Evolutionary conservation across 169 alveolate species (phyloP).

Genomic region (Plasmodium billcollinsi): DNA sequence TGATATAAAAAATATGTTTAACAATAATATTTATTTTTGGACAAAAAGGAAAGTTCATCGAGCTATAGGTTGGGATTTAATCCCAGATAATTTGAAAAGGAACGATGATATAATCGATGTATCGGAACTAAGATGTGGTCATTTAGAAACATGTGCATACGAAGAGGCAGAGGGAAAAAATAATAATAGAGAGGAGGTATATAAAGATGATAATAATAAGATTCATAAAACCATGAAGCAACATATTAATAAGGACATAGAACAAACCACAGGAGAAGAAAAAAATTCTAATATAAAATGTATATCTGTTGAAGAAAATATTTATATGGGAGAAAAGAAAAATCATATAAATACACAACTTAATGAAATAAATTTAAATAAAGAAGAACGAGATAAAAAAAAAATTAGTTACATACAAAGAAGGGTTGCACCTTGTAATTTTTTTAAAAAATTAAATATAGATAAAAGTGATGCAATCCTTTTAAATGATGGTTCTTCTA

Average conservation of each 20-base stretch:
- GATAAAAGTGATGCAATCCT: not conserved
- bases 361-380: not conserved
- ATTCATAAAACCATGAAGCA: not conserved
- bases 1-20: constrained; percentile 31
- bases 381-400: not conserved
- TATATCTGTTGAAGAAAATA: too few species aligned
- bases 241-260: not conserved
- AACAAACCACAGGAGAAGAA: not conserved
- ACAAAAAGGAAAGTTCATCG: constrained; percentile 64
- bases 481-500: too few species aligned
- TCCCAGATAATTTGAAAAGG: not conserved
- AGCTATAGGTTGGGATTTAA: constrained; percentile 49
- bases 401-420: constrained; percentile 13
- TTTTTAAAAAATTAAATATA: constrained; percentile 27
- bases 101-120: constrained; percentile 51
- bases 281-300: not conserved
- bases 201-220: not conserved
- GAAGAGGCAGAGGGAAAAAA: not conserved
- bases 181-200: not conserved
- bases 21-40: constrained; percentile 74
- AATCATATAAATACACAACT: not conserved
- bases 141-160: too few species aligned
- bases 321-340: not conserved
- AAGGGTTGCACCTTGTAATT: constrained; percentile 14
- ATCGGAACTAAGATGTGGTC: constrained; percentile 22